Percentiles rank a stretch among this genome's conserved stretches.
Conservation (phyloP, 73 alveolate genomes). For the Stentor roeselii region DNA sequence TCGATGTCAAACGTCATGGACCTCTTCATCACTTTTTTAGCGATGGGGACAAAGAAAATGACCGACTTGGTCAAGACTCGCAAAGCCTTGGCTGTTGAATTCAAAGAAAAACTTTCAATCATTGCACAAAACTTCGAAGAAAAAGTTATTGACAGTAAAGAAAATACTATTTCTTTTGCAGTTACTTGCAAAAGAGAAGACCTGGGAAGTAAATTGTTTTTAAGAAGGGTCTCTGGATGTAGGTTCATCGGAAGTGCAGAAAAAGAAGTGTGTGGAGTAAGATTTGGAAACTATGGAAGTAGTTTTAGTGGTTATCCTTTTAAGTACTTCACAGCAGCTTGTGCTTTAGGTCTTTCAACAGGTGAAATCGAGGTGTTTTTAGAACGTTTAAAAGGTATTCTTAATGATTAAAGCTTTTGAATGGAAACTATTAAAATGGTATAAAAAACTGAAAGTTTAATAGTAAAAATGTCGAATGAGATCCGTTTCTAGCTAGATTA, state of each 20-base stretch:
- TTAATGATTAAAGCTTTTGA: no score
- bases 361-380: slow-evolving; percentile 78
- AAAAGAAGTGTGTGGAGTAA: slow-evolving; percentile 65
- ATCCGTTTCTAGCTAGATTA: no score
- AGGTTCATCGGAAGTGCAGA: slow-evolving; percentile 58
- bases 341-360: slow-evolving; percentile 89
- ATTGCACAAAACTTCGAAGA: slow-evolving; percentile 72
- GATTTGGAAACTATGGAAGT: slow-evolving; percentile 85
- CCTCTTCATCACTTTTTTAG: slow-evolving; percentile 90
- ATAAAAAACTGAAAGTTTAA: no score
- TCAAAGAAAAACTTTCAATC: slow-evolving; percentile 52
- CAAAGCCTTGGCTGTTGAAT: slow-evolving; percentile 71
- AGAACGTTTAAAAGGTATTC: slow-evolving; percentile 44
- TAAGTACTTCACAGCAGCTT: slow-evolving; percentile 91
- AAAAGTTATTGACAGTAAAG: slow-evolving; percentile 60
- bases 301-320: slow-evolving; percentile 76
- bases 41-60: slow-evolving; percentile 83
- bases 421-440: no score
- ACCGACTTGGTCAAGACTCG: slow-evolving; percentile 68
- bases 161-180: slow-evolving; percentile 75
- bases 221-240: slow-evolving; percentile 87
- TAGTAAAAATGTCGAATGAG: no score
- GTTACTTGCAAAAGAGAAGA: slow-evolving; percentile 46
- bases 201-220: slow-evolving; percentile 66
- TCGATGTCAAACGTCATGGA: slow-evolving; percentile 92